phyloP scores from a whole-genome alignment of 2,329 filamentous ascomycete genomes.

The Fusarium anguioides region DNA sequence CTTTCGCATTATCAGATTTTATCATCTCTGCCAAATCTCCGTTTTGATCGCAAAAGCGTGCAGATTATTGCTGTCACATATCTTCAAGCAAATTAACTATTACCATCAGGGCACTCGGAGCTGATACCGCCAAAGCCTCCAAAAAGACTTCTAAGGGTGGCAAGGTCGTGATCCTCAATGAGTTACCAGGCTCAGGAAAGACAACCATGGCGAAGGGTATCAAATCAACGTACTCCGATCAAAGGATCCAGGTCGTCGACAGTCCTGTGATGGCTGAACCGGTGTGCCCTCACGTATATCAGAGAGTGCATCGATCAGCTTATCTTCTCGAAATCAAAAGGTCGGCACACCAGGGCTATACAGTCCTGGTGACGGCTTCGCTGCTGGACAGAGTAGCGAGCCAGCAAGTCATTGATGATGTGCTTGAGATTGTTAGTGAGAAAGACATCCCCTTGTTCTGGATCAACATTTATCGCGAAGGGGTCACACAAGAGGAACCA shows the following conservation, averaged over 20 bases:
- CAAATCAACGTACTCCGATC: background rate
- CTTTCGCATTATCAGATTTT: background rate
- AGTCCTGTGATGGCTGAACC: constrained; percentile 15
- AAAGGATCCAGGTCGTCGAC: constrained; percentile 6
- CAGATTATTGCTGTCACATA: background rate
- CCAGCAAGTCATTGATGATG: constrained; percentile 5
- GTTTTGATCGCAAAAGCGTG: background rate
- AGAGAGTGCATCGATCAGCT: constrained; percentile 6
- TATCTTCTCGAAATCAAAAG: constrained; percentile 24
- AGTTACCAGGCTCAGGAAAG: constrained; percentile 4
- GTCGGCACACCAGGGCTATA: background rate
- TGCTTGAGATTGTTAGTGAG: background rate
- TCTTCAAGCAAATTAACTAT: background rate
- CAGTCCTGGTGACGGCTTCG: constrained; percentile 19
- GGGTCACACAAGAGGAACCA: background rate
- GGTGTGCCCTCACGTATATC: background rate
- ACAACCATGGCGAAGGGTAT: constrained; percentile 2
- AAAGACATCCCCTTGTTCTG: constrained; percentile 12
- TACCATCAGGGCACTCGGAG: background rate
- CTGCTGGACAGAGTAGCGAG: background rate
- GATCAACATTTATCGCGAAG: constrained; percentile 15
- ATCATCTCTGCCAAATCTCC: background rate
- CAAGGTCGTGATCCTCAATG: constrained; percentile 29
- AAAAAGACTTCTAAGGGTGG: background rate
- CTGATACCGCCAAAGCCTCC: background rate